Base-by-base conservation (phyloP, 2,329 filamentous ascomycete genomes). In the Colletotrichum godetiae region DNA sequence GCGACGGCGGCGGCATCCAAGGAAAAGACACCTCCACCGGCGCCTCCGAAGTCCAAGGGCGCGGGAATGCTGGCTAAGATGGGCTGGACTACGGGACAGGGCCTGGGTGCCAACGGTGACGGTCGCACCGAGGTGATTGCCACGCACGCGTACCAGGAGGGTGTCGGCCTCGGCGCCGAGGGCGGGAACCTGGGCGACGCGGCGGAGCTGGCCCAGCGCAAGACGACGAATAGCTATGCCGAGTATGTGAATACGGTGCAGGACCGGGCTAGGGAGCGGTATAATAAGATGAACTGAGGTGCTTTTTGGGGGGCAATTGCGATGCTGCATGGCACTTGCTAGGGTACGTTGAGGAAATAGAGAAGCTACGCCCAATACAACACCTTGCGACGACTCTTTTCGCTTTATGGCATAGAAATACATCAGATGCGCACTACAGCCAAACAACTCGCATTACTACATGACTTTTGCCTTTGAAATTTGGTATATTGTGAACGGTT, bases 101-200 rank as follows among this genome's bases (percentile, higher is more conserved):
- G 92, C 0, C 84, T 94, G 4, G 92, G 92, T 2, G 90, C 88
- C 0, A 87, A 88, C 58, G 90, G 90, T 6, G 87, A 87, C 6
- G 92, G 92, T 0, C 86, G 89, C 56, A 92, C 89, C 0, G 88
- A 92, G 63, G 90, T 90, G 4, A 89, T 94, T 67, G 87, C 88
- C 35, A 91, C 91, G 13, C 88, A 89, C 65, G 87, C 91, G 10
- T 94, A 94, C 79, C 86, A 89, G 24, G 88, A 91, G 19, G 92
- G 92, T 22, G 92, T 93, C 1, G 92, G 92, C 1, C 82, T 94
- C 19, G 92, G 92, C 0, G 92, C 92, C 1, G 88, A 92, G 77
- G 92, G 92, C 0, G 88, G 91, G n/a, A 92, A 92, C 78, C 82
- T 93, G 49, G 92, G 92, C 13, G 92, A 94, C 81, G 92, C 92